Evolutionary conservation across 768 basidiomycete genomes (phyloP), one percentile per base, ranked within the genome.

Genomic region (Podaxis sp.): DNA sequence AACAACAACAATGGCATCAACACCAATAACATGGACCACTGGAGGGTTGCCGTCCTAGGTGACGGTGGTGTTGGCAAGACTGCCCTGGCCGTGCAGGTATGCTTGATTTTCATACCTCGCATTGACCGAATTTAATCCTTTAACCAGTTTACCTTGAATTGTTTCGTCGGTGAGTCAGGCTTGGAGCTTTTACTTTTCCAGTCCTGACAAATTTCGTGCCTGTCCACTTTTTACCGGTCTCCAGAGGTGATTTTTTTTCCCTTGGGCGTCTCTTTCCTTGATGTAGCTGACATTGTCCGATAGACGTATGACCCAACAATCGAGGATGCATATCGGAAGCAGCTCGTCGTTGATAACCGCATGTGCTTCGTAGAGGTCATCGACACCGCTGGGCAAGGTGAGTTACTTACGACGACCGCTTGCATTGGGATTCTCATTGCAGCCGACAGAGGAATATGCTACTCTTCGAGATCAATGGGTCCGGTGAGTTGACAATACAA

Each of bases 1-100:
- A 36, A 53, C 47, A 28, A 53, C 44, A 55, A 50, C 64, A 16
- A 36, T 36, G 28, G 50, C 47, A 61, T 53, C 57, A 50, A 56
- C 52, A 52, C 32, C 59, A 54, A 37, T 46, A 50, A 59, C 23
- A 93, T 94, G 92, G 92, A 94, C 79, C 89, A 88, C 73, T 94
- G 92, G 92, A 89, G 93, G 81, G 90, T 97, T 67, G 93, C 95
- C 63, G 93, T 97, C 66, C 84, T 97, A 61, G 95, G 95, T 65
- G 95, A 98, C 77, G 95, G 95, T 76, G 95, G 95, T 77, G 95
- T 98, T 51, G 95, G 95, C 61, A 98, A 98, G 82, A 97, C 95
- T 61, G 95, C 95, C 40, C 76, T 98, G 69, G 94, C 95, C 65
- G 94, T 97, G 50, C 95, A 97, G 82, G 94, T 92, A 67, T 62